Conservation (phyloP, 78 protist genomes). For the Acrasis kona region DNA sequence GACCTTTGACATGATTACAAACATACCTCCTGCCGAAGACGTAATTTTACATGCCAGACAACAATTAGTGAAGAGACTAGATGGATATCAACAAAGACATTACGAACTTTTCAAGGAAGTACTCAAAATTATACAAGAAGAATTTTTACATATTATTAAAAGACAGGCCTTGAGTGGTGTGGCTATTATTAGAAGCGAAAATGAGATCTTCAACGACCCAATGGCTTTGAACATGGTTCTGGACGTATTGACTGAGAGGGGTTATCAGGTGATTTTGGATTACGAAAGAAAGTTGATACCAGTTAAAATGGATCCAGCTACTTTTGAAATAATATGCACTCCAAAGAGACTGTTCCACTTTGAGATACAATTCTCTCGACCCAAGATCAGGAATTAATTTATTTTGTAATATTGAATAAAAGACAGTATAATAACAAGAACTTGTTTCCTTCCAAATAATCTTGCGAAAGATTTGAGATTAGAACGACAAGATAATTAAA, state of each 20-base stretch:
- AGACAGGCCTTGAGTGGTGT: background rate
- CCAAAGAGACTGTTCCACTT: background rate
- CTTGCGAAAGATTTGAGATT: too few species aligned
- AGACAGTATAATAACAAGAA: too few species aligned
- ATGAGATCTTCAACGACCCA: background rate
- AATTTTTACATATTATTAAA: background rate
- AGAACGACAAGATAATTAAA: too few species aligned
- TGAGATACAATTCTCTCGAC: background rate
- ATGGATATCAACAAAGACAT: background rate
- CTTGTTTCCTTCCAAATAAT: too few species aligned
- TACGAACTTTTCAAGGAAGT: background rate
- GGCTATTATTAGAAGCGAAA: background rate
- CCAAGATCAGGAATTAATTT: background rate
- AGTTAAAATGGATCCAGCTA: background rate
- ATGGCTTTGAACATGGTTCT: background rate
- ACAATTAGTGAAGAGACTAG: background rate
- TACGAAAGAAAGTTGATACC: background rate
- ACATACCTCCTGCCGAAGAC: background rate
- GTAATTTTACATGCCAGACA: background rate
- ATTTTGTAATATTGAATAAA: too few species aligned
- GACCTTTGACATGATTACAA: background rate
- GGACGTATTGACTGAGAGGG: background rate
- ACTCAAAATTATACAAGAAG: background rate
- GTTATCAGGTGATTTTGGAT: background rate
- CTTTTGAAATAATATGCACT: background rate